Base-by-base conservation (phyloP, 805 yeast genomes). In the Pichia sporocuriosa region DNA sequence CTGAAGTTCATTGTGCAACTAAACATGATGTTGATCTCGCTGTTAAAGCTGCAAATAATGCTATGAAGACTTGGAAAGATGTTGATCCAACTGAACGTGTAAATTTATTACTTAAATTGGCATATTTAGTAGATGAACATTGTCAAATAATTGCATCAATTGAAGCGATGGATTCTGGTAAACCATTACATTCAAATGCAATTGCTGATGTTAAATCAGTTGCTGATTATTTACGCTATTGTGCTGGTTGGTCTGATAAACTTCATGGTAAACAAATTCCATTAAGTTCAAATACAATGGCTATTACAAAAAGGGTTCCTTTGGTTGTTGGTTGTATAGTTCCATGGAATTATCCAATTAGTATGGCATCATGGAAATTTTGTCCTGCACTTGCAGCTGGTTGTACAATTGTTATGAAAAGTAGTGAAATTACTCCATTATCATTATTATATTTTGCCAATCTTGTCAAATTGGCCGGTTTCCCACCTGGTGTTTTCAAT, bases 381-480 rank as follows among this genome's bases (percentile, higher is more conserved):
- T 86, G 84, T 22, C 90, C 90, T 19, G 93, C 94, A 9, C 64
- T 84, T 49, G 87, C 89, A 32, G 81, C 85, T 40, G 93, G 93
- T 41, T 83, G 84, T 62, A 71, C 77, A 12, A 73, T 81, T 35
- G 77, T 84, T 34, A 71, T 84, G 59, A 84, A 84, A 62, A 72
- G 86, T 3, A 80, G 87, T 43, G 93, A 84, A 63, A 65, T 79
- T 50, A 82, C 90, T 6, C 93, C 93, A 11, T 68, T 84, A 52
- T 76, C 87, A 21, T 67, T 81, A 50, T 71, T 83, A 49, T 67
- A 70, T 51, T 68, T 82, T 45, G 87, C 83, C 29, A 65, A 65
- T 21, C 61, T 77, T 40, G 75, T 77, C 53, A 66, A 67, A 52
- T 67, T 74, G 50, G 87, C 83, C 12, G 90, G 88, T 2, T 75